A percentile compares a stretch with the other conserved stretches of the same genome.
Evolutionary conservation across 2,329 filamentous ascomycete species (phyloP).

Genomic region (Aspergillus ruber): DNA sequence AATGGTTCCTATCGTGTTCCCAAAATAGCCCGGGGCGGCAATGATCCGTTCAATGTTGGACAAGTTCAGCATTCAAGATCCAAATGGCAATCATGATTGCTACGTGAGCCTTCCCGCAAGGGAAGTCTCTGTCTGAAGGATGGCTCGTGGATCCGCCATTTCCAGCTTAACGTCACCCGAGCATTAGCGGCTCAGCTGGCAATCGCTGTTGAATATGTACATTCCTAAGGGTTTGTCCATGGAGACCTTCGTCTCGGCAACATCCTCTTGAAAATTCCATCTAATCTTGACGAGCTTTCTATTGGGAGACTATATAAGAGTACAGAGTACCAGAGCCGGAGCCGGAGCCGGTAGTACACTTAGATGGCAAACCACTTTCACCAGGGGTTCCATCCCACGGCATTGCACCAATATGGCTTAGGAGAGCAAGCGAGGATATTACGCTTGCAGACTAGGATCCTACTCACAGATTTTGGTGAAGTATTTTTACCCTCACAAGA

Average conservation of each 20-base stretch:
- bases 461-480: constrained; percentile 32
- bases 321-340: constrained; percentile 18
- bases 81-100: constrained; percentile 21
- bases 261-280: constrained; percentile 20
- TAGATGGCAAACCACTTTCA: constrained; percentile 18
- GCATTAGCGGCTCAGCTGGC: constrained; percentile 20
- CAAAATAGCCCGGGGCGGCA: not conserved
- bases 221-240: constrained; percentile 24
- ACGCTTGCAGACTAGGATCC: constrained; percentile 18
- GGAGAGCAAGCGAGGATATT: constrained; percentile 26
- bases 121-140: constrained; percentile 14
- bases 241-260: constrained; percentile 35
- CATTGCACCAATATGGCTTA: constrained; percentile 30
- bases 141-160: constrained; percentile 16
- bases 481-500: constrained; percentile 24
- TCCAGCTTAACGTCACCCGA: constrained; percentile 18
- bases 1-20: not conserved
- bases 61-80: constrained; percentile 15
- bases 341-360: constrained; percentile 11
- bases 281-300: constrained; percentile 12
- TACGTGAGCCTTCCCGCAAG: constrained; percentile 14
- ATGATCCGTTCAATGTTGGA: constrained; percentile 15
- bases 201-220: constrained; percentile 24
- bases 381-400: constrained; percentile 24
- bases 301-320: constrained; percentile 12